Evolutionary conservation across 2,329 filamentous ascomycete species (phyloP).

Genomic region (Thelonectria rubi): DNA sequence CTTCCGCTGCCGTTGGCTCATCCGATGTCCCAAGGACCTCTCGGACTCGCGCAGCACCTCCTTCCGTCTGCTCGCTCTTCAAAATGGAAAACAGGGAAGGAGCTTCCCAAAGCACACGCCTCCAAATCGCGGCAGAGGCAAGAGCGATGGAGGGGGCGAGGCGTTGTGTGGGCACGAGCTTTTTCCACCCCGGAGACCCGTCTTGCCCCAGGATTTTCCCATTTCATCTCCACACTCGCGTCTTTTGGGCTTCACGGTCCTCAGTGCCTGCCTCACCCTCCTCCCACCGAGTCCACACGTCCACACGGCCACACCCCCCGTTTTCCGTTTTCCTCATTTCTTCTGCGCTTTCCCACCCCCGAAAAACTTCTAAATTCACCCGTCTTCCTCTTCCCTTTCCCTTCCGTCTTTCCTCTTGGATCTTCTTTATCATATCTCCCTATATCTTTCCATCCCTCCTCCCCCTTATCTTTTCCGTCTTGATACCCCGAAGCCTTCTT

Average conservation of each 20-base stretch:
- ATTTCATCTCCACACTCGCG: slow-evolving; percentile 41
- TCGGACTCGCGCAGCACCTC: no score
- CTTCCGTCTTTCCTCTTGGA: slow-evolving; percentile 12
- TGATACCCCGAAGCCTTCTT: slow-evolving; percentile 12
- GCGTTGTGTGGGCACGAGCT: slow-evolving; percentile 31
- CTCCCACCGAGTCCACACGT: no score
- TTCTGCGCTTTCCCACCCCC: slow-evolving; percentile 33
- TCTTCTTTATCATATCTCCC: slow-evolving; percentile 30
- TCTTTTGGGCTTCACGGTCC: slow-evolving; percentile 25
- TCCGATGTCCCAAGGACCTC: no score
- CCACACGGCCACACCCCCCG: background rate
- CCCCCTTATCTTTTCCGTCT: slow-evolving; percentile 8
- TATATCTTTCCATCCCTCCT: slow-evolving; percentile 27
- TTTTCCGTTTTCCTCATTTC: slow-evolving; percentile 25
- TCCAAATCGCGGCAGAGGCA: no score
- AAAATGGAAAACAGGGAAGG: background rate
- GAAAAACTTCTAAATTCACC: slow-evolving; percentile 8
- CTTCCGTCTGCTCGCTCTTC: no score
- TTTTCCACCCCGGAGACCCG: slow-evolving; percentile 27
- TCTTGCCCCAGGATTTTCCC: slow-evolving; percentile 42
- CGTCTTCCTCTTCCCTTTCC: slow-evolving; percentile 2
- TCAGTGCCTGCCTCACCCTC: background rate
- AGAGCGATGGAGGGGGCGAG: slow-evolving; percentile 10
- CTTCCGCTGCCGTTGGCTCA: no score
- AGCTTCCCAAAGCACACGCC: background rate